A percentile compares a stretch with the other conserved stretches of the same genome.
These are phyloP conservation scores for Pulveroboletus sp. DNA, from an alignment of 768 basidiomycete species.

Conservation along the genomic window DNA sequence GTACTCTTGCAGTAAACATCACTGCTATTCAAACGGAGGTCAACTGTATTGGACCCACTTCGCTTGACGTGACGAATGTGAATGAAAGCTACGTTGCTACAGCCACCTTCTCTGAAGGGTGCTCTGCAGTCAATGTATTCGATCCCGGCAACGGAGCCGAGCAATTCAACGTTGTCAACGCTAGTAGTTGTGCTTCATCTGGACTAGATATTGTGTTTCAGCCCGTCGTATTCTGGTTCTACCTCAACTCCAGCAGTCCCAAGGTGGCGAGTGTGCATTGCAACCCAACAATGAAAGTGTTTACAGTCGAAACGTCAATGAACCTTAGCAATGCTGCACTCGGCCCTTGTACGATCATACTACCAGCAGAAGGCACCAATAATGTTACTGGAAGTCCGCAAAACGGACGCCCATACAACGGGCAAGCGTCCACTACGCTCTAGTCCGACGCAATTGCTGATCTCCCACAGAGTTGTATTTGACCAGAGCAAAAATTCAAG, in stretches of 20 bases:
- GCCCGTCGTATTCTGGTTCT: slow-evolving; percentile 70
- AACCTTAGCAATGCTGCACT: slow-evolving; percentile 42
- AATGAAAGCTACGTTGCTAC: slow-evolving; percentile 34
- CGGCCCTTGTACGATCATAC: slow-evolving; percentile 31
- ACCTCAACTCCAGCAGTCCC: slow-evolving; percentile 33
- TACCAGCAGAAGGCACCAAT: slow-evolving; percentile 35
- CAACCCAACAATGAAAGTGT: slow-evolving; percentile 43
- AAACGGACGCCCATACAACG: slow-evolving; percentile 52
- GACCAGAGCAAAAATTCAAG: slow-evolving; percentile 37
- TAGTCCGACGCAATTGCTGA: neutral
- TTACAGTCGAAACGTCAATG: slow-evolving; percentile 39
- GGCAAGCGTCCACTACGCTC: slow-evolving; percentile 33
- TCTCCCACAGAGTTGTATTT: slow-evolving; percentile 37
- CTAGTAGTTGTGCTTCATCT: slow-evolving; percentile 28
- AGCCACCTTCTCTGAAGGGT: slow-evolving; percentile 48
- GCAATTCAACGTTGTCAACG: slow-evolving; percentile 48
- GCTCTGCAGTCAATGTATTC: slow-evolving; percentile 36
- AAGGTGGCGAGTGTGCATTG: slow-evolving; percentile 56
- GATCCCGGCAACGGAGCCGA: slow-evolving; percentile 33
- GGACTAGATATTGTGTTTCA: slow-evolving; percentile 36
- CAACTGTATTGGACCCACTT: slow-evolving; percentile 43
- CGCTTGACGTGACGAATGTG: slow-evolving; percentile 21
- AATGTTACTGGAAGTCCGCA: slow-evolving; percentile 48
- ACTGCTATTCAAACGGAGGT: slow-evolving; percentile 41
- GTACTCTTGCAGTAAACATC: slow-evolving; percentile 47